Conservation (phyloP, 176 grass and related monocot genomes). For the Sorghum bicolor region Sorghum_bicolor_NCBIv3 NC_012873.2:53217501-53218000, state of each 20-base stretch:
- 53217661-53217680: neutral
- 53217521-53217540: constrained; percentile 91
- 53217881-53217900: constrained; percentile 74
- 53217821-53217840: neutral
- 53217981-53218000: constrained; percentile 78
- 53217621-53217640: constrained; percentile 7
- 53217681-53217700: constrained; percentile 9
- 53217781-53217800: neutral
- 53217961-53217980: constrained; percentile 80
- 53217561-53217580: neutral
- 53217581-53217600: neutral
- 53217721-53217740: neutral
- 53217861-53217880: neutral
- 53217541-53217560: constrained; percentile 65
- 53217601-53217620: neutral
- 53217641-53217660: neutral
- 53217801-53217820: neutral
- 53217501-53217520: constrained; percentile 91
- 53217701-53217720: neutral
- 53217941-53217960: constrained; percentile 90
- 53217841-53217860: neutral
- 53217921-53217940: constrained; percentile 83
- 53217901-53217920: constrained; percentile 93
- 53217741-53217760: neutral
- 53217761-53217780: neutral